A percentile compares a stretch with the other conserved stretches of the same genome.
Evolutionary conservation across 768 basidiomycete genomes (phyloP).

Genomic region (Auricularia auricula-judae): DNA sequence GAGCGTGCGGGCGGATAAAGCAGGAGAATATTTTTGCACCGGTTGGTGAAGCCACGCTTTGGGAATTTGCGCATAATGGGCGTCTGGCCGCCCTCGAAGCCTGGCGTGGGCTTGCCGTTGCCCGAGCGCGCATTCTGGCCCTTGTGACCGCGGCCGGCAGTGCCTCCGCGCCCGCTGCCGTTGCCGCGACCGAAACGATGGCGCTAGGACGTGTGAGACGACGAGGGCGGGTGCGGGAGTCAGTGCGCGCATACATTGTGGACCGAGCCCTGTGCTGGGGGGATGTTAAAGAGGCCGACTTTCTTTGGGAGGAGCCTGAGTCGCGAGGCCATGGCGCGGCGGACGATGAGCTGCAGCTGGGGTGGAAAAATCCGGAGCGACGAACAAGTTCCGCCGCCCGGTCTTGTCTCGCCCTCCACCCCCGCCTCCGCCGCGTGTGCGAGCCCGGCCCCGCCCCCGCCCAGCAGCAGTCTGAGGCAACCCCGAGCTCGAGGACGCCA

Average conservation of each 20-base stretch:
- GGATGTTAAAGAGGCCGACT: slow-evolving; percentile 58
- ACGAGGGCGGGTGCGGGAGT: not conserved
- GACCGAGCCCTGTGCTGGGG: slow-evolving; percentile 57
- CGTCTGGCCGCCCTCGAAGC: slow-evolving; percentile 97
- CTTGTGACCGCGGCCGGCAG: slow-evolving; percentile 88
- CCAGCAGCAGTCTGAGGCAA: not conserved
- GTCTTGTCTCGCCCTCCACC: not conserved
- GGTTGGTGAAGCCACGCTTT: slow-evolving; percentile 89
- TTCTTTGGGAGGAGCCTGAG: slow-evolving; percentile 31
- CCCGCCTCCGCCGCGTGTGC: not conserved
- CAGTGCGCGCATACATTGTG: slow-evolving; percentile 38
- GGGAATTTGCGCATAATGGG: slow-evolving; percentile 85
- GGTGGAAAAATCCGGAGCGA: not conserved
- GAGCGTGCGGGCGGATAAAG: not conserved
- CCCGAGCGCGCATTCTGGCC: slow-evolving; percentile 92
- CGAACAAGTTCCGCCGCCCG: not conserved
- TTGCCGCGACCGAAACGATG: slow-evolving; percentile 93
- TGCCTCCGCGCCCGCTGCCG: slow-evolving; percentile 84
- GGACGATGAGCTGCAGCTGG: no score
- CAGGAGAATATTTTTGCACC: slow-evolving; percentile 23
- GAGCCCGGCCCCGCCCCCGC: not conserved
- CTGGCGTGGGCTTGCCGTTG: slow-evolving; percentile 64
- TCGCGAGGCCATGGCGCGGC: slow-evolving; percentile 12
- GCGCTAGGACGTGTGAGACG: slow-evolving; percentile 41
- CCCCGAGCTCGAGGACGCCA: not conserved